These are phyloP conservation scores for Cyathus striatus DNA, from an alignment of 768 basidiomycete species.

Conservation along the genomic window DNA sequence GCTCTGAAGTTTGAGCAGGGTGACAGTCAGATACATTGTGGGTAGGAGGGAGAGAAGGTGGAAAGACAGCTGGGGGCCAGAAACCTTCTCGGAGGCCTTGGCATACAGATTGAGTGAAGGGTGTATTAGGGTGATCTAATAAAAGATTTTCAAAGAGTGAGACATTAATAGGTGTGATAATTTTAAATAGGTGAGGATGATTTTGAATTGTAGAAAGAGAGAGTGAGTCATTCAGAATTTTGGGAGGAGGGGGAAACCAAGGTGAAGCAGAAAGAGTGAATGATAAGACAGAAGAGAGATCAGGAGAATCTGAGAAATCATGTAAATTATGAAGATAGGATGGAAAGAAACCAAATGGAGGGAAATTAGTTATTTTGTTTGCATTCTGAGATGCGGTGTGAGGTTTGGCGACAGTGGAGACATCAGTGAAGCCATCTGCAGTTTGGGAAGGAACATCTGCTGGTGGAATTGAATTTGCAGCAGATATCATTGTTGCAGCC, in stretches of 20 bases:
- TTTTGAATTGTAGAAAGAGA: slow-evolving; percentile 11
- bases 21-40: slow-evolving; percentile 16
- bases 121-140: slow-evolving; percentile 27
- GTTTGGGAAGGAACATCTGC: too few relatives aligned
- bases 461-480: too few relatives aligned
- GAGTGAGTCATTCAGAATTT: slow-evolving; percentile 11
- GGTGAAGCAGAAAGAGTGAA: slow-evolving; percentile 9
- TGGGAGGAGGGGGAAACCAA: slow-evolving; percentile 12
- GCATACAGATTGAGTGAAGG: slow-evolving; percentile 28
- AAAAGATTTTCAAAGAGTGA: slow-evolving; percentile 21
- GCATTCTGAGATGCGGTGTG: too few relatives aligned
- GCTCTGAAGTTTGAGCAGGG: slow-evolving; percentile 9
- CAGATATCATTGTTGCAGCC: too few relatives aligned
- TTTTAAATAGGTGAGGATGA: slow-evolving; percentile 28
- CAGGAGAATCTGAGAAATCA: background rate
- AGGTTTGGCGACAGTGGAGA: too few relatives aligned
- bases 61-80: slow-evolving; percentile 35
- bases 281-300: slow-evolving; percentile 9
- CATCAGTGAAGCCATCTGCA: too few relatives aligned
- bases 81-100: slow-evolving; percentile 29
- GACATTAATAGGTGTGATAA: slow-evolving; percentile 30
- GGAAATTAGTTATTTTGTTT: too few relatives aligned
- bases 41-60: slow-evolving; percentile 10
- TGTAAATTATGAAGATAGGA: background rate
- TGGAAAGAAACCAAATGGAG: background rate